These are phyloP conservation scores for Phytophthora pluvialis DNA, from an alignment of 352 stramenopile genomes.

Conservation along the genomic window DNA sequence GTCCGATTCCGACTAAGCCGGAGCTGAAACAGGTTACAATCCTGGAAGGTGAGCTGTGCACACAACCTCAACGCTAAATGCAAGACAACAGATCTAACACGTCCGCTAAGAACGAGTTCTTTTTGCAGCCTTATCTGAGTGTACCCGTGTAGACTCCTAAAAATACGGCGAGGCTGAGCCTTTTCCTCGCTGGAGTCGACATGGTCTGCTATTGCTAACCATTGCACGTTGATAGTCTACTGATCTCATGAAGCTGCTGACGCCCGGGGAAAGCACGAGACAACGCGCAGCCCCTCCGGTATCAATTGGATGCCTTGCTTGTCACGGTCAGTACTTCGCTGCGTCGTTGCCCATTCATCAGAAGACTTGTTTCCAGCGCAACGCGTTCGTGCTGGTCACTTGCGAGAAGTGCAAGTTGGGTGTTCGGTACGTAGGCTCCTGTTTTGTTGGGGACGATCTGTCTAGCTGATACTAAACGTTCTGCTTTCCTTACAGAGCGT, in stretches of 20 bases:
- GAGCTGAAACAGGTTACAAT: slow-evolving; percentile 1
- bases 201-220: background rate
- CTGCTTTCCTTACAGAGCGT: slow-evolving; percentile 25
- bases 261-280: background rate
- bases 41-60: slow-evolving; percentile 23
- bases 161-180: slow-evolving; percentile 32
- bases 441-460: background rate
- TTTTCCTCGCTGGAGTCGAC: background rate
- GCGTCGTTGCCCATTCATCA: slow-evolving; percentile 75
- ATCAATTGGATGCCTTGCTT: slow-evolving; percentile 49
- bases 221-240: background rate
- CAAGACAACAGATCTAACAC: slow-evolving; percentile 24
- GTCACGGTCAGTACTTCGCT: slow-evolving; percentile 63
- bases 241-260: slow-evolving; percentile 16
- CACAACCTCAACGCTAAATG: background rate
- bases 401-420: slow-evolving; percentile 47
- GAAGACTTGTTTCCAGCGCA: slow-evolving; percentile 72
- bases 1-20: slow-evolving; percentile 48
- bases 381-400: slow-evolving; percentile 55
- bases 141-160: slow-evolving; percentile 19
- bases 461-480: slow-evolving; percentile 1
- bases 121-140: slow-evolving; percentile 27
- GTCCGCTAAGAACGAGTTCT: slow-evolving; percentile 25
- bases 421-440: slow-evolving; percentile 39
- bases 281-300: slow-evolving; percentile 25